Conservation (phyloP, 176 grass and related monocot species). For the Zizania latifolia region DNA sequence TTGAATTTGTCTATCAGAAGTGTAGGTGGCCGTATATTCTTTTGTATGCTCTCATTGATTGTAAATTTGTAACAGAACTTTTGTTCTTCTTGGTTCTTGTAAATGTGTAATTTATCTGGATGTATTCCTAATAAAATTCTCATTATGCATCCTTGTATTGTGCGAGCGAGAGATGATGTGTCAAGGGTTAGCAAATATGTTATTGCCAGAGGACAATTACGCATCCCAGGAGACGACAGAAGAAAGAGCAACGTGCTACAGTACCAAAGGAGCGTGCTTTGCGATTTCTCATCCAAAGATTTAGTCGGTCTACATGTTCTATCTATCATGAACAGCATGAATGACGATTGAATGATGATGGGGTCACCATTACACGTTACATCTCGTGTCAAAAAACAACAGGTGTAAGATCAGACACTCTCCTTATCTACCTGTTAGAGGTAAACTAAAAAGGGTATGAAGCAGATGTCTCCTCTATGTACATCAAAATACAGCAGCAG, state of each 20-base stretch:
- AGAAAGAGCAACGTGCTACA: no score
- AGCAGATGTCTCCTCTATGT: conserved; percentile 44
- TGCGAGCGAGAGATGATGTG: no score
- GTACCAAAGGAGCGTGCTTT: no score
- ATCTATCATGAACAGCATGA: not conserved
- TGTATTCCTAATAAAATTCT: not conserved
- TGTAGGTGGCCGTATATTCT: not conserved
- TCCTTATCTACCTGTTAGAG: conserved; percentile 42
- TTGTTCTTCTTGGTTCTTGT: not conserved
- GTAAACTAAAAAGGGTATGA: conserved; percentile 37
- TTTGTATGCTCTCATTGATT: conserved; percentile 11
- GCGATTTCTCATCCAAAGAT: no score
- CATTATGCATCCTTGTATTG: not conserved
- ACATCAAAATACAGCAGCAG: conserved; percentile 43
- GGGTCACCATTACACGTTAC: not conserved
- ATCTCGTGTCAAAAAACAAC: conserved; percentile 22
- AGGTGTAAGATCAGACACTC: conserved; percentile 17
- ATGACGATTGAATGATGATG: conserved; percentile 6
- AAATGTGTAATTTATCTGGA: not conserved
- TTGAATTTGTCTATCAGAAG: not conserved
- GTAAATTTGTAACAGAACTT: conserved; percentile 17
- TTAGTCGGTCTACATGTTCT: no score
- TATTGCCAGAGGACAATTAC: no score
- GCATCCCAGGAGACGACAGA: no score
- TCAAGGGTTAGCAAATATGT: no score